Evolutionary conservation across 2,329 filamentous ascomycete genomes (phyloP).

Genomic region (Diatrype stigma): DNA sequence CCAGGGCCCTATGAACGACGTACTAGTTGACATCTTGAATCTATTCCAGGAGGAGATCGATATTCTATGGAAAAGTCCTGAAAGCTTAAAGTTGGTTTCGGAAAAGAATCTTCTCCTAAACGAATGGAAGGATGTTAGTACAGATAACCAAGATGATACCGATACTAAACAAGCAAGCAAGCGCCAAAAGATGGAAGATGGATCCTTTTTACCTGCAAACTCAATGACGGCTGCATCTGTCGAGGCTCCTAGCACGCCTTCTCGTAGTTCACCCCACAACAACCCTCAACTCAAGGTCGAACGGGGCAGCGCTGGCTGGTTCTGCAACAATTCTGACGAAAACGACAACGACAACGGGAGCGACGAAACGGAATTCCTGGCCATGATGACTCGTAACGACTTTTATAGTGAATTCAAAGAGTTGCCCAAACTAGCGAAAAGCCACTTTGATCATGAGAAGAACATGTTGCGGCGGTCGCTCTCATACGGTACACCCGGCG

Average conservation of each 20-base stretch:
- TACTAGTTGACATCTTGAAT: conserved; percentile 22
- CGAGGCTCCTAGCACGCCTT: background rate
- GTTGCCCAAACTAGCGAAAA: conserved; percentile 9
- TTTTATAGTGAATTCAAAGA: conserved; percentile 24
- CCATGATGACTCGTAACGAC: conserved; percentile 6
- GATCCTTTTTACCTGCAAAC: background rate
- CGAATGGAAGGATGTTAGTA: conserved; percentile 3
- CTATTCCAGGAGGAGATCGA: conserved; percentile 22
- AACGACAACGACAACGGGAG: background rate
- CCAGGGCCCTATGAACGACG: conserved; percentile 14
- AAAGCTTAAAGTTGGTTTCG: conserved; percentile 13
- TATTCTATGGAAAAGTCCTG: conserved; percentile 16
- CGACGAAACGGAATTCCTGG: conserved; percentile 9
- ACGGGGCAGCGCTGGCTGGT: background rate
- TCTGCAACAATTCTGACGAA: background rate
- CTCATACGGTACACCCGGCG: conserved; percentile 8
- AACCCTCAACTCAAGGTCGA: background rate
- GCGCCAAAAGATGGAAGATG: background rate
- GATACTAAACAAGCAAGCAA: background rate
- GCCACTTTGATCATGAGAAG: conserved; percentile 20
- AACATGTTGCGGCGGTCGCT: conserved; percentile 21
- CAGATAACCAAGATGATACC: background rate
- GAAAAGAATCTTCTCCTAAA: conserved; percentile 11
- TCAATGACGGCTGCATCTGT: too few species aligned
- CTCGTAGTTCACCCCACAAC: background rate